Percentiles rank a stretch among this genome's conserved stretches.
These are phyloP conservation scores for Primulina eburnea DNA, from an alignment of 257 asterid genomes.

Conservation along the genomic window DNA sequence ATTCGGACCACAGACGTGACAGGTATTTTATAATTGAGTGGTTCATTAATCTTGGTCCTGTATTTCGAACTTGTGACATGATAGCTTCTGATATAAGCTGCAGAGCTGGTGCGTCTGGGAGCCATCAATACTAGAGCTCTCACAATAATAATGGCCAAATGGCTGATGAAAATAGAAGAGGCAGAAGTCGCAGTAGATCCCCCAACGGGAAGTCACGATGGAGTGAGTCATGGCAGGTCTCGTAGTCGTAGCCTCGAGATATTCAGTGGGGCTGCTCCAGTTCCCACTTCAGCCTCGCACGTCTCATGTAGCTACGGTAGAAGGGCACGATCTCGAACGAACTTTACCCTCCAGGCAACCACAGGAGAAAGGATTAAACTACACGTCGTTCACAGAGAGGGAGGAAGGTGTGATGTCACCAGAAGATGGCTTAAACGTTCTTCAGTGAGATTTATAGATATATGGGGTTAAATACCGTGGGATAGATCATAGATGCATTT, in stretches of 20 bases:
- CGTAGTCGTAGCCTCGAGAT: slow-evolving; percentile 57
- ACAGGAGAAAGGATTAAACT: slow-evolving; percentile 1
- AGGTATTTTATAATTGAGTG: slow-evolving; percentile 35
- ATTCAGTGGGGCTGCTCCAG: slow-evolving; percentile 36
- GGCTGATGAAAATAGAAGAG: slow-evolving; percentile 32
- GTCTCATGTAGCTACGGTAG: slow-evolving; percentile 59
- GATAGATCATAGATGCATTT: neutral
- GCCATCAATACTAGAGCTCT: slow-evolving; percentile 47
- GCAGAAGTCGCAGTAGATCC: slow-evolving; percentile 52
- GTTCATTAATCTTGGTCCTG: neutral
- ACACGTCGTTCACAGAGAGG: neutral
- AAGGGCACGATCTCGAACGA: slow-evolving; percentile 19
- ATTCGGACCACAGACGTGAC: slow-evolving; percentile 45
- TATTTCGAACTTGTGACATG: neutral
- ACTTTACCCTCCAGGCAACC: slow-evolving; percentile 19
- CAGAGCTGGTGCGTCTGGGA: slow-evolving; percentile 44
- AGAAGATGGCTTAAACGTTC: neutral
- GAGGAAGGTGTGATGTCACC: neutral
- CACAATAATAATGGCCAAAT: slow-evolving; percentile 39
- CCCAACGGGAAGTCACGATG: slow-evolving; percentile 47
- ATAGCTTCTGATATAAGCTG: neutral
- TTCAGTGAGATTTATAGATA: neutral
- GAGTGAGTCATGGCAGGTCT: slow-evolving; percentile 37
- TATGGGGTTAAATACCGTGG: neutral
- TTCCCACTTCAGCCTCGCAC: slow-evolving; percentile 28